These are phyloP conservation scores for Pestalotiopsis sp. DNA, from an alignment of 2,329 filamentous ascomycete genomes.

Conservation along the genomic window DNA sequence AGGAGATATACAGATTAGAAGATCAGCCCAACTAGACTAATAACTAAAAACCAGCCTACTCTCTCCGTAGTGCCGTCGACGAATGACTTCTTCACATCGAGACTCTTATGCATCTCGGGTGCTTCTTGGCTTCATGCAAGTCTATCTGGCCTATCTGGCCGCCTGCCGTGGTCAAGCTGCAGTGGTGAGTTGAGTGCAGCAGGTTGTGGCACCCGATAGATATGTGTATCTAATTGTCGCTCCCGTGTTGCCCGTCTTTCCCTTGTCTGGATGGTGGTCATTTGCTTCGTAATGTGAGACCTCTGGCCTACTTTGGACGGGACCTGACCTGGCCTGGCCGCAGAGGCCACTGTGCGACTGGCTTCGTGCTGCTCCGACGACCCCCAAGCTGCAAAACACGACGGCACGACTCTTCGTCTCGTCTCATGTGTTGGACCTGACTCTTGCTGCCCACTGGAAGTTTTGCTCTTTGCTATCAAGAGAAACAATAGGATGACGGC, in stretches of 20 bases:
- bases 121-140: slow-evolving; percentile 9
- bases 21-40: background rate
- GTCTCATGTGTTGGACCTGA: background rate
- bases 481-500: background rate
- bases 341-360: background rate
- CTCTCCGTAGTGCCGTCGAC: background rate
- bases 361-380: background rate
- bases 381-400: background rate
- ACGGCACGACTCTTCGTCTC: background rate
- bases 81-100: background rate
- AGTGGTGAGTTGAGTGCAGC: background rate
- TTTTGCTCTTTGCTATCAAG: background rate
- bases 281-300: background rate
- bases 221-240: background rate
- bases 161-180: background rate
- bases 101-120: background rate
- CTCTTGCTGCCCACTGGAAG: background rate
- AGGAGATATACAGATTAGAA: background rate
- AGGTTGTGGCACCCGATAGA: background rate
- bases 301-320: background rate
- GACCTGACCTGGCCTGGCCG: background rate
- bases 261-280: background rate
- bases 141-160: background rate
- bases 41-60: background rate
- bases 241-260: background rate